Conservation (phyloP, 345 rosid species). For the Populus alba region DNA sequence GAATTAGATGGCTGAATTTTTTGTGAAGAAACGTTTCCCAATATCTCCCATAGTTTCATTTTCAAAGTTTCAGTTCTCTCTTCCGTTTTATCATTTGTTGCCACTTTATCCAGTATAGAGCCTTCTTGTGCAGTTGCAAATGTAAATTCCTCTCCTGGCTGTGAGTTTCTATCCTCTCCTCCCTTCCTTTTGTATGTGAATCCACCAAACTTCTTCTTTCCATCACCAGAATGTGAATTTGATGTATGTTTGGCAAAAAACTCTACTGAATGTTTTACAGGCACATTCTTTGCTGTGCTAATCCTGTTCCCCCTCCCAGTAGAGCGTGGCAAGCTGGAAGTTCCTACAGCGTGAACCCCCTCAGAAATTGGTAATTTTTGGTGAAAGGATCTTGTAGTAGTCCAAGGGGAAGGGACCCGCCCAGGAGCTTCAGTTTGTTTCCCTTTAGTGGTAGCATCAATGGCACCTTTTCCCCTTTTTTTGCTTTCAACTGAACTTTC, state of each 20-base stretch:
- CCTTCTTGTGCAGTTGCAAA: slow-evolving; percentile 41
- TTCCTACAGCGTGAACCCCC: slow-evolving; percentile 25
- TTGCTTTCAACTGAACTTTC: slow-evolving; percentile 29
- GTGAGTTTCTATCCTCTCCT: slow-evolving; percentile 33
- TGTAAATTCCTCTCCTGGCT: slow-evolving; percentile 46
- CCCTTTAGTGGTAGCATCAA: slow-evolving; percentile 27
- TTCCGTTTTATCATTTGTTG: slow-evolving; percentile 31
- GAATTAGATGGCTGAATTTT: slow-evolving; percentile 47
- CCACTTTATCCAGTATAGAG: slow-evolving; percentile 30
- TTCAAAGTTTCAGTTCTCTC: slow-evolving; percentile 59
- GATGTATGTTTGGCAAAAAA: slow-evolving; percentile 36
- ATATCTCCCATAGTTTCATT: slow-evolving; percentile 74
- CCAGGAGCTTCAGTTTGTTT: slow-evolving; percentile 40
- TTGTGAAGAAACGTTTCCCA: slow-evolving; percentile 63
- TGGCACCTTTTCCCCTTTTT: slow-evolving; percentile 27
- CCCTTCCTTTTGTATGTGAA: slow-evolving; percentile 39
- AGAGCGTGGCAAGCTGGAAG: slow-evolving; percentile 32
- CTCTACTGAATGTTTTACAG: slow-evolving; percentile 29
- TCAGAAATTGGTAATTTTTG: slow-evolving; percentile 38
- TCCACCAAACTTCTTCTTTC: slow-evolving; percentile 32
- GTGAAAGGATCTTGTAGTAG: slow-evolving; percentile 40
- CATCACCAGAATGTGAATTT: slow-evolving; percentile 32
- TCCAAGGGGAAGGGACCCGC: slow-evolving; percentile 59
- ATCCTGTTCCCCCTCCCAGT: slow-evolving; percentile 35
- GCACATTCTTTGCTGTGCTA: slow-evolving; percentile 33